phyloP scores from a whole-genome alignment of 2,329 filamentous ascomycete species.

The Alternaria gansuensis region DNA sequence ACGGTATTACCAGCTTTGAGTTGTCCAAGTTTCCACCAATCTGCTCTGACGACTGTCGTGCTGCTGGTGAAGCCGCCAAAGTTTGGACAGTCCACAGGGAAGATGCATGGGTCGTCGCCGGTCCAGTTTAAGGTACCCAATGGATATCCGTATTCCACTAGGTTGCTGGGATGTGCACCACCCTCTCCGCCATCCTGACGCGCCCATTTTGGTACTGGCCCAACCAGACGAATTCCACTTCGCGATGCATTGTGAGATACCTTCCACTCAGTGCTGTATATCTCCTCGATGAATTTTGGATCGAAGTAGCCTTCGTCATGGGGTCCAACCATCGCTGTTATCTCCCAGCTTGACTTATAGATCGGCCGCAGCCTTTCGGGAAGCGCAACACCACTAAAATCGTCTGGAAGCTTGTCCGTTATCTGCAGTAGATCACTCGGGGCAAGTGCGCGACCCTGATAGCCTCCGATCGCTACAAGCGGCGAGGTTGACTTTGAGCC shows the following conservation, averaged over 20 bases:
- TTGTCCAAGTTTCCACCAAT: conserved; percentile 70
- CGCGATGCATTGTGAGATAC: conserved; percentile 69
- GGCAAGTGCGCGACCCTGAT: conserved; percentile 65
- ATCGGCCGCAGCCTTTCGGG: conserved; percentile 59
- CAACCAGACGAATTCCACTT: conserved; percentile 67
- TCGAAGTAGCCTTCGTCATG: conserved; percentile 65
- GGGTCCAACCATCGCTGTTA: conserved; percentile 65
- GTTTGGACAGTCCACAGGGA: conserved; percentile 67
- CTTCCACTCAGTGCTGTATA: conserved; percentile 67
- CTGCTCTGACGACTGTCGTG: conserved; percentile 65
- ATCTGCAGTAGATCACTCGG: conserved; percentile 64
- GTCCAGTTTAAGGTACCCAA: conserved; percentile 68
- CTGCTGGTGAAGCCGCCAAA: conserved; percentile 68
- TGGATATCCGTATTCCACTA: conserved; percentile 64
- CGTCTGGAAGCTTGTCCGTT: conserved; percentile 50
- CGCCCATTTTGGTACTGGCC: conserved; percentile 67
- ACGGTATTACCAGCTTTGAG: conserved; percentile 67
- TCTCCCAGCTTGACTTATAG: conserved; percentile 62
- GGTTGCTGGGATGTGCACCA: conserved; percentile 68
- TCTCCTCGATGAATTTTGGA: conserved; percentile 63
- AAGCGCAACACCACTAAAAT: conserved; percentile 47
- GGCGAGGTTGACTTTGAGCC: conserved; percentile 68
- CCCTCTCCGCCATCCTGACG: conserved; percentile 69
- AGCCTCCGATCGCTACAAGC: conserved; percentile 66
- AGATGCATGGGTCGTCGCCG: conserved; percentile 68